A percentile compares a stretch with the other conserved stretches of the same genome.
Conservation (phyloP, 2,329 filamentous ascomycete genomes). For the Zymoseptoria brevis region DNA sequence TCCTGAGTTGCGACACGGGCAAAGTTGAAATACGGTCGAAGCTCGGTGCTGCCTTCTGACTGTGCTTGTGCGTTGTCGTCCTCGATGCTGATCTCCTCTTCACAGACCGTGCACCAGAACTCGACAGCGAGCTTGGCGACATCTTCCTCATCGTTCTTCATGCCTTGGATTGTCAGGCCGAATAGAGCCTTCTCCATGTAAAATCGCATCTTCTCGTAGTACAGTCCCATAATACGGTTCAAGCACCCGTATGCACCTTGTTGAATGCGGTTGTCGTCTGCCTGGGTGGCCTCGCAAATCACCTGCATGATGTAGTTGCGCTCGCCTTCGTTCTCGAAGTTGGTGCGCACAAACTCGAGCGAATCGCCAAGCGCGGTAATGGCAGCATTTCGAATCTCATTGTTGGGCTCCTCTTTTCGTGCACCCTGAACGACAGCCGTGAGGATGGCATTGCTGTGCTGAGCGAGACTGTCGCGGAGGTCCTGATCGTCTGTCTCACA, state of each 20-base stretch:
- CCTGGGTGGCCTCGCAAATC: conserved; percentile 96
- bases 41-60: conserved; percentile 68
- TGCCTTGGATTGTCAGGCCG: conserved; percentile 91
- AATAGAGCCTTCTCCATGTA: conserved; percentile 99
- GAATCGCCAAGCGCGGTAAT: conserved; percentile 93
- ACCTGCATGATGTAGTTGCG: conserved; percentile 99
- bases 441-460: conserved; percentile 94
- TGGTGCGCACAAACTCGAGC: conserved; percentile 93
- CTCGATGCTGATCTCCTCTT: conserved; percentile 96
- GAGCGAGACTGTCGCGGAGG: conserved; percentile 67
- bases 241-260: conserved; percentile 93
- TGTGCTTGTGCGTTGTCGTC: conserved; percentile 78
- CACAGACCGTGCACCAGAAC: conserved; percentile 99
- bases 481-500: conserved; percentile 92
- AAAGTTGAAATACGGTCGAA: conserved; percentile 93
- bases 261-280: conserved; percentile 81
- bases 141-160: conserved; percentile 97
- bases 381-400: conserved; percentile 83
- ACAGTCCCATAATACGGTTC: conserved; percentile 96
- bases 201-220: conserved; percentile 99
- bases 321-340: conserved; percentile 98
- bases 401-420: conserved; percentile 88
- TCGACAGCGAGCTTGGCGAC: conserved; percentile 96
- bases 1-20: conserved; percentile 85
- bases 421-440: conserved; percentile 97